Conservation (phyloP, 2,329 filamentous ascomycete genomes). For the Helicocarpus griseus region DNA sequence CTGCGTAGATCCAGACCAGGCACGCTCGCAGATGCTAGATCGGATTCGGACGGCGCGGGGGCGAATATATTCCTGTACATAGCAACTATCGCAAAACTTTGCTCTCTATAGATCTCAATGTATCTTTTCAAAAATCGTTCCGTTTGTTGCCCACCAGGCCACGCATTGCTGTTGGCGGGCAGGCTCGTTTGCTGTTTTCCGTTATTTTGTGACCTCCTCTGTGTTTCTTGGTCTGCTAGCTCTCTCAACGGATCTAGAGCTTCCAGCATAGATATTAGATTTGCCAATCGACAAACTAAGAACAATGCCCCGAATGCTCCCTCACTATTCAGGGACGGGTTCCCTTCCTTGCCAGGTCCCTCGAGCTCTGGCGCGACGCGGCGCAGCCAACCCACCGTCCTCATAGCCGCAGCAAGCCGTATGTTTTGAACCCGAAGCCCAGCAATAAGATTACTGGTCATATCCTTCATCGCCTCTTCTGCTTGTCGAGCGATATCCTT, state of each 20-base stretch:
- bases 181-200: constrained; percentile 16
- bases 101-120: constrained; percentile 94
- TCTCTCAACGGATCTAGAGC: constrained; percentile 78
- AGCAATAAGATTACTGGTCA: constrained; percentile 74
- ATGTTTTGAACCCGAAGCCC: constrained; percentile 67
- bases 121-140: constrained; percentile 91
- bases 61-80: constrained; percentile 90
- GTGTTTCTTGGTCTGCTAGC: constrained; percentile 76
- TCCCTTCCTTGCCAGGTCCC: constrained; percentile 22
- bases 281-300: constrained; percentile 73
- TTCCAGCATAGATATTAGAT: constrained; percentile 66
- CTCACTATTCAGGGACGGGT: constrained; percentile 36
- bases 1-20: constrained; percentile 19
- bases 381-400: constrained; percentile 84
- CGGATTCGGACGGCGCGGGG: constrained; percentile 37
- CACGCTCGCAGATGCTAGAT: constrained; percentile 18
- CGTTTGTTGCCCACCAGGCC: constrained; percentile 68
- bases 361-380: constrained; percentile 76
- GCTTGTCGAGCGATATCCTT: constrained; percentile 65
- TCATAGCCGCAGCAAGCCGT: constrained; percentile 80
- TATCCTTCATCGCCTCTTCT: constrained; percentile 76
- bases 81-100: constrained; percentile 90
- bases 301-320: constrained; percentile 73
- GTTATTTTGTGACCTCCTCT: constrained; percentile 29
- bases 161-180: constrained; percentile 14